Evolutionary conservation across 805 yeast genomes (phyloP).

Genomic region (Candida sakaeoensis): DNA sequence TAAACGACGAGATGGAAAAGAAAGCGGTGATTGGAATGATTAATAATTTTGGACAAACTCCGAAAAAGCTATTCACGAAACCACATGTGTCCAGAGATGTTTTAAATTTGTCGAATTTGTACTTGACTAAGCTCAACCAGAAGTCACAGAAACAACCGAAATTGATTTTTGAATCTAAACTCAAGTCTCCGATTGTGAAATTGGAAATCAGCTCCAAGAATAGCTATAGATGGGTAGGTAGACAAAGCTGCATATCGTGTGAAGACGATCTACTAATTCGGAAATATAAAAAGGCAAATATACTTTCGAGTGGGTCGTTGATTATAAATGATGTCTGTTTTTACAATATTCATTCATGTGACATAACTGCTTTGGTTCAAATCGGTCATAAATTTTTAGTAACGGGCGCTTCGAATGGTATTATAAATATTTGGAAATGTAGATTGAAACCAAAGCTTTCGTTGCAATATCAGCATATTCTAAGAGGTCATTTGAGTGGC

Average conservation of each 20-base stretch:
- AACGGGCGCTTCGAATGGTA: slow-evolving; percentile 55
- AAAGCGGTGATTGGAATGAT: slow-evolving; percentile 79
- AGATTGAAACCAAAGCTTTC: slow-evolving; percentile 21
- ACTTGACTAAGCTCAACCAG: slow-evolving; percentile 28
- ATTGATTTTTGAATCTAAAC: slow-evolving; percentile 41
- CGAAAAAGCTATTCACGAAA: slow-evolving; percentile 61
- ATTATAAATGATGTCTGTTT: slow-evolving; percentile 41
- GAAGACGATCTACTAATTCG: slow-evolving; percentile 37
- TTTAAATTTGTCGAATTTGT: slow-evolving; percentile 32
- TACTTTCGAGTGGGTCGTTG: slow-evolving; percentile 26
- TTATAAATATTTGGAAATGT: slow-evolving; percentile 57
- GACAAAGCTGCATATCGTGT: slow-evolving; percentile 36
- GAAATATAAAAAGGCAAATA: slow-evolving; percentile 26
- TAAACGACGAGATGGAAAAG: slow-evolving; percentile 69
- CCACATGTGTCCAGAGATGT: slow-evolving; percentile 59
- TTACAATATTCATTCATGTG: slow-evolving; percentile 39
- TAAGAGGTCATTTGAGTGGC: slow-evolving; percentile 56
- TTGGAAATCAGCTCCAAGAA: slow-evolving; percentile 42
- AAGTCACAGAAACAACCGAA: slow-evolving; percentile 27
- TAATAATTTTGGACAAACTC: slow-evolving; percentile 91
- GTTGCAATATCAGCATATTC: slow-evolving; percentile 40
- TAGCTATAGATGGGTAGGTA: slow-evolving; percentile 49
- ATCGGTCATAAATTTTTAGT: slow-evolving; percentile 41
- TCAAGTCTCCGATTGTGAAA: slow-evolving; percentile 37
- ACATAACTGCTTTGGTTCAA: slow-evolving; percentile 38